These are phyloP conservation scores for Bipolaris victoriae DNA, from an alignment of 2,329 filamentous ascomycete species.

Conservation along the genomic window DNA sequence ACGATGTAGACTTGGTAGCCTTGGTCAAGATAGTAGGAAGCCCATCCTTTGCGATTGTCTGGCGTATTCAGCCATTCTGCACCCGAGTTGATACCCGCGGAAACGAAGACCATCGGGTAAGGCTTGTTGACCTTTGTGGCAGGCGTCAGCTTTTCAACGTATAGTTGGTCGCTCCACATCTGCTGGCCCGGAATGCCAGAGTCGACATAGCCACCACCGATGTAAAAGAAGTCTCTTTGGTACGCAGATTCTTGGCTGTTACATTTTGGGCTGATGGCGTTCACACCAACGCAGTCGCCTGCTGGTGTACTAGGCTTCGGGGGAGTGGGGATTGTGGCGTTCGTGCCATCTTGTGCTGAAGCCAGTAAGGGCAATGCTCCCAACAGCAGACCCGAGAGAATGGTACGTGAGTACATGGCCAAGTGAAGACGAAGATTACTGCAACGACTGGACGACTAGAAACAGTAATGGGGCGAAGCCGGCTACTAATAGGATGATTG, in stretches of 20 bases:
- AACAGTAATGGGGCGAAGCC: background rate
- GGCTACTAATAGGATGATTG: background rate
- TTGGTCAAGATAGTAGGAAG: conserved; percentile 26
- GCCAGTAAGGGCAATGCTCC: background rate
- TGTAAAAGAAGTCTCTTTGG: conserved; percentile 32
- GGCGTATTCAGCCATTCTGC: conserved; percentile 27
- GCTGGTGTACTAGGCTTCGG: background rate
- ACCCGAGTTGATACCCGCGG: conserved; percentile 27
- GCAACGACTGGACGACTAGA: background rate
- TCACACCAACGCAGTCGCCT: conserved; percentile 23
- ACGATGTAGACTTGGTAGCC: conserved; percentile 32
- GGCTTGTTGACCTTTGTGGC: conserved; percentile 15
- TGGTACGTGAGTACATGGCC: background rate
- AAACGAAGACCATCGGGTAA: conserved; percentile 33
- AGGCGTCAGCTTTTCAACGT: conserved; percentile 32
- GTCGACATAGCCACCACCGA: conserved; percentile 34
- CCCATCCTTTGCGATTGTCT: conserved; percentile 27
- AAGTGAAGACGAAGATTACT: background rate
- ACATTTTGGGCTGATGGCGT: conserved; percentile 26
- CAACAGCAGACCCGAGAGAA: conserved; percentile 2
- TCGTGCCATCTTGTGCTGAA: background rate
- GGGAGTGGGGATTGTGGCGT: background rate
- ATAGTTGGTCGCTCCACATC: conserved; percentile 25
- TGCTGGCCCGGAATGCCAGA: conserved; percentile 27
- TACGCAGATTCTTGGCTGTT: conserved; percentile 29